Base-by-base conservation (phyloP, 2,329 filamentous ascomycete genomes). In the Juglanconis sp. region DNA sequence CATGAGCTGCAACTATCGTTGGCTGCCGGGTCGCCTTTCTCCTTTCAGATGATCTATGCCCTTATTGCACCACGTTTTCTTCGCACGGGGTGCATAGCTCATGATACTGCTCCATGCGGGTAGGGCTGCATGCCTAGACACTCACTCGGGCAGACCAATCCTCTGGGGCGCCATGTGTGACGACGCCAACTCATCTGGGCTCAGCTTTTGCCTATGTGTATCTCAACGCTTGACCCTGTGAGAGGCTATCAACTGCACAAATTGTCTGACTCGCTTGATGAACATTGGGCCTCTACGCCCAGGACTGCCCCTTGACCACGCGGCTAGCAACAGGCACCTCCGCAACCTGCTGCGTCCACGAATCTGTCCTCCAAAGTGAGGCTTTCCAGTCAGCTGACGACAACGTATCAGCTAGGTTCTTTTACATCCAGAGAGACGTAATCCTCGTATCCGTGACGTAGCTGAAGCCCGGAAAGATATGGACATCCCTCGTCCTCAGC, bases 231-330 rank as follows among this genome's bases (percentile, higher is more conserved):
- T 24, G 17, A 24, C 17, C 17, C 17, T 24, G 17, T 24, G 17
- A 24, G 1, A 24, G n/a, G 15, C n/a, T 47, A 2, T 52, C 11
- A 9, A 17, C 3, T 52, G 24, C 32, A 35, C 35, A 7, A 17
- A 9, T 61, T 87, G 17, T 49, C 30, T 49, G 5, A 11, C 3
- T 24, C 15, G n/a, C 51, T 46, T 32, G 8, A n/a, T 8, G 11
- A 11, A 46, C 13, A 11, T 6, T 17, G 15, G 7, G 8, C 13
- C 32, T 15, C 32, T 34, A 49, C 2, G 3, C 7, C 56, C 56
- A 52, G 3, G 36, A 11, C 4, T 9, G 49, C 2, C 56, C 13
- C 4, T 11, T 40, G 40, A 24, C 40, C 32, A 40, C 32, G 13
- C 31, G 9, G 2, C 40, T 35, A 30, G 31, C 15, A 10, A 34